These are phyloP conservation scores for Chalciporus sp. DNA, from an alignment of 1,284 basidiomycete genomes.

Conservation along the genomic window DNA sequence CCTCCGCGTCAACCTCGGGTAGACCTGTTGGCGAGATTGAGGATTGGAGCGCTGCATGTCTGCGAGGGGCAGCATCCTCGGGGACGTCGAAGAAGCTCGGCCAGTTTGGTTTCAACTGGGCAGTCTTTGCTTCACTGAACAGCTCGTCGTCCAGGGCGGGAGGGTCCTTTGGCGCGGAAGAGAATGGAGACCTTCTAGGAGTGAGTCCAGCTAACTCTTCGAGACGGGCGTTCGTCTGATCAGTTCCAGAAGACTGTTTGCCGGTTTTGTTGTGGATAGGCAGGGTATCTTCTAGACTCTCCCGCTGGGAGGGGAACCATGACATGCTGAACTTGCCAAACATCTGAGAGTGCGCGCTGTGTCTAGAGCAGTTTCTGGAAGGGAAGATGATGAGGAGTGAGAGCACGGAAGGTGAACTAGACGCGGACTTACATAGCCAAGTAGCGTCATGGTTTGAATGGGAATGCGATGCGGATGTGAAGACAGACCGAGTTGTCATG, in stretches of 20 bases:
- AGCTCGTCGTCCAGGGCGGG: conserved; percentile 27
- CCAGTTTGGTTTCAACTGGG: conserved; percentile 30
- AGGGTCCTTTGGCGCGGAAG: conserved; percentile 19
- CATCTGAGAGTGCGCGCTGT: conserved; percentile 6
- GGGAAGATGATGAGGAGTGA: background rate
- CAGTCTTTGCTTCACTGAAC: conserved; percentile 29
- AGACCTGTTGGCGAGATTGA: background rate
- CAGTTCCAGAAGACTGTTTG: background rate
- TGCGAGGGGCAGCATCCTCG: conserved; percentile 17
- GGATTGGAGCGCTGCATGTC: conserved; percentile 16
- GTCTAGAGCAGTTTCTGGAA: conserved; percentile 15
- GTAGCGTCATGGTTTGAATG: background rate
- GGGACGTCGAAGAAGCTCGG: conserved; percentile 27
- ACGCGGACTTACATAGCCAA: too few species aligned
- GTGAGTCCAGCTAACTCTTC: conserved; percentile 10
- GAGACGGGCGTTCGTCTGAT: conserved; percentile 1
- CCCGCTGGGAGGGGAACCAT: conserved; percentile 1
- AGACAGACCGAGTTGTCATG: background rate
- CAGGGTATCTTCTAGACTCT: background rate
- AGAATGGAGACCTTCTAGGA: conserved; percentile 13
- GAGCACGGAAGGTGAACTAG: background rate
- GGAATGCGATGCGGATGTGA: background rate
- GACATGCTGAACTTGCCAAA: conserved; percentile 1
- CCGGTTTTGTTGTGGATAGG: conserved; percentile 1
- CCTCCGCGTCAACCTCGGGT: conserved; percentile 8